Conservation (phyloP, 495 filamentous ascomycete genomes). For the Penicillium steckii region DNA sequence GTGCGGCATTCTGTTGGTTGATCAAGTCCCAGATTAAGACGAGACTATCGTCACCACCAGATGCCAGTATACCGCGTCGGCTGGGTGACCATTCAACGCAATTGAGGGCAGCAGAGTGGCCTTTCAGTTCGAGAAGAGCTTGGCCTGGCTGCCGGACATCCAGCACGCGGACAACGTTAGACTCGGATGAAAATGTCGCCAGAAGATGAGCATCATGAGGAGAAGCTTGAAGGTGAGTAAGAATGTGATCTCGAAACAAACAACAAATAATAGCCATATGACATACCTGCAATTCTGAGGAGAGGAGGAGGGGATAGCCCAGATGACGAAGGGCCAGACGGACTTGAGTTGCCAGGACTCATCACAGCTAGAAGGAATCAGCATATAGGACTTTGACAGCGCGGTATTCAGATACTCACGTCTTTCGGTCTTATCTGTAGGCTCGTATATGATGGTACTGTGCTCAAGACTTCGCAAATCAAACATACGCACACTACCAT, state of each 20-base stretch:
- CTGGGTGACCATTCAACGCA: slow-evolving; percentile 94
- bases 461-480: slow-evolving; percentile 95
- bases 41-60: slow-evolving; percentile 85
- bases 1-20: slow-evolving; percentile 59
- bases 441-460: slow-evolving; percentile 99
- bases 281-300: slow-evolving; percentile 71
- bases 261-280: background rate
- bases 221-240: slow-evolving; percentile 56
- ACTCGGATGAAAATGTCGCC: slow-evolving; percentile 94
- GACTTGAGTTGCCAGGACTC: slow-evolving; percentile 56
- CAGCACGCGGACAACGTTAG: slow-evolving; percentile 87
- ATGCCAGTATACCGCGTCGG: slow-evolving; percentile 83
- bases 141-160: slow-evolving; percentile 97
- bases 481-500: slow-evolving; percentile 98
- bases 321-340: slow-evolving; percentile 70
- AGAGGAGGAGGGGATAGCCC: slow-evolving; percentile 81
- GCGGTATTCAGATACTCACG: slow-evolving; percentile 43
- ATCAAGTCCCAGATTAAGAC: slow-evolving; percentile 94
- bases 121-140: slow-evolving; percentile 88
- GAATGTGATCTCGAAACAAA: background rate
- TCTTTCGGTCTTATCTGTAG: slow-evolving; percentile 83
- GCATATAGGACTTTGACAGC: background rate
- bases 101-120: slow-evolving; percentile 83
- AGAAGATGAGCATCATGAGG: slow-evolving; percentile 95
- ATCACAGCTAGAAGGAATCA: slow-evolving; percentile 26